phyloP scores from a whole-genome alignment of 257 asterid genomes.

The Mentha longifolia region DNA sequence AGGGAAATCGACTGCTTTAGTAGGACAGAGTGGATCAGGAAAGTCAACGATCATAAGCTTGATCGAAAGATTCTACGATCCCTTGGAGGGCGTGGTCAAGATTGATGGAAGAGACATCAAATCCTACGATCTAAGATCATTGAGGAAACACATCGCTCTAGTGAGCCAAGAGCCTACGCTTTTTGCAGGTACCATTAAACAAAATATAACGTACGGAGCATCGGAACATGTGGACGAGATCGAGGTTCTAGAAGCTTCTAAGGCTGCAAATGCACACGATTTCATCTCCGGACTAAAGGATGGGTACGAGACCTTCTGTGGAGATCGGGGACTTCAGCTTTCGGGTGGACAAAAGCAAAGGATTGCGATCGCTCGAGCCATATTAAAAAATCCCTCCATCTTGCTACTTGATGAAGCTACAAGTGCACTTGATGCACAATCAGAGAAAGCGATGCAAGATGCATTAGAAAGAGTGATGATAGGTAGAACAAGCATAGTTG shows the following conservation, averaged over 20 bases:
- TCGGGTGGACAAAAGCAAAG: conserved; percentile 96
- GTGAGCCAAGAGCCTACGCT: conserved; percentile 89
- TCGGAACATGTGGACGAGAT: conserved; percentile 48
- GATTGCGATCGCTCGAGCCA: conserved; percentile 82
- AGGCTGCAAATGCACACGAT: conserved; percentile 86
- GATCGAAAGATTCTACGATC: conserved; percentile 81
- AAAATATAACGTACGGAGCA: conserved; percentile 72
- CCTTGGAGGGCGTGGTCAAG: conserved; percentile 57
- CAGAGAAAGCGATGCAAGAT: conserved; percentile 85
- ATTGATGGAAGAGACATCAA: conserved; percentile 74
- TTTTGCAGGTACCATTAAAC: conserved; percentile 69
- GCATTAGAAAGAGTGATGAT: conserved; percentile 86
- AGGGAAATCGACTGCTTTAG: conserved; percentile 81
- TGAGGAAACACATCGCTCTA: conserved; percentile 74
- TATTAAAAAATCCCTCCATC: conserved; percentile 66
- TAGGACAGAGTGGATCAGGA: conserved; percentile 93
- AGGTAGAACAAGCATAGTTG: conserved; percentile 85
- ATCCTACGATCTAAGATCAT: conserved; percentile 58
- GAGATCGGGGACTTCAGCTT: conserved; percentile 81
- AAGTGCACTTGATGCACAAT: conserved; percentile 80
- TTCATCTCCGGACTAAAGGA: conserved; percentile 67
- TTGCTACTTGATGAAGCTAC: conserved; percentile 84
- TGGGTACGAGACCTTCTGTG: conserved; percentile 81
- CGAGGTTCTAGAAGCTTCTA: conserved; percentile 72
- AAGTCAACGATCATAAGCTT: conserved; percentile 78